Percentiles rank a stretch among this genome's conserved stretches.
These are phyloP conservation scores for Termitomyces sp. DNA, from an alignment of 768 basidiomycete species.

Conservation along the genomic window DNA sequence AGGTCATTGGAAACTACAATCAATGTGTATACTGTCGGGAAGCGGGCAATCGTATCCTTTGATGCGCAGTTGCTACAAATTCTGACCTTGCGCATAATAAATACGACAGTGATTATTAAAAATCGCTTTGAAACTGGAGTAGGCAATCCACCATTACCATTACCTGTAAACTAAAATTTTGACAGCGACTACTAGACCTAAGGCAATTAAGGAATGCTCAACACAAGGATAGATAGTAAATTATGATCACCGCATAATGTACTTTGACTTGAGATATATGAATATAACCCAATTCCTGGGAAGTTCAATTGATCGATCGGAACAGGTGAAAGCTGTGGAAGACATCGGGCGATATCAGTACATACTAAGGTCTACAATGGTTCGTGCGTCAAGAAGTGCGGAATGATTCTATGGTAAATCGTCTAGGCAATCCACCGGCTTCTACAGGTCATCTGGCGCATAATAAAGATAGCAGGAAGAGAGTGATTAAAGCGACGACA, in stretches of 20 bases:
- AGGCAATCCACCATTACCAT: background rate
- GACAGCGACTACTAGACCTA: background rate
- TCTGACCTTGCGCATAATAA: too few relatives aligned
- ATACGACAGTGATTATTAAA: too few relatives aligned
- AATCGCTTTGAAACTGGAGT: too few relatives aligned
- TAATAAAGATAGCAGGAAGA: background rate
- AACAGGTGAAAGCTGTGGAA: background rate
- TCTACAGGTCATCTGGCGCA: slow-evolving; percentile 3
- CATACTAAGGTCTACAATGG: slow-evolving; percentile 13
- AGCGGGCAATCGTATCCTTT: too few relatives aligned
- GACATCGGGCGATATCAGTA: slow-evolving; percentile 8
- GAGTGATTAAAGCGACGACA: background rate
- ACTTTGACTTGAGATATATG: background rate
- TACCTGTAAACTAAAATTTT: background rate
- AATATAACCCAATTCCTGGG: background rate
- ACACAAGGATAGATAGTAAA: too few relatives aligned
- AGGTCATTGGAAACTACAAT: too few relatives aligned
- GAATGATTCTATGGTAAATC: slow-evolving; percentile 7
- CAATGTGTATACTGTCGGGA: too few relatives aligned
- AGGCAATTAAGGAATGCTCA: background rate
- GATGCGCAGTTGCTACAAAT: too few relatives aligned
- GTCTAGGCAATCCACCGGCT: slow-evolving; percentile 1
- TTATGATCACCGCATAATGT: background rate
- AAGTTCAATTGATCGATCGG: background rate
- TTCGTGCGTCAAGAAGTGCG: slow-evolving; percentile 5